Evolutionary conservation across 2,329 filamentous ascomycete genomes (phyloP).

Genomic region (Colletotrichum euphorbiae): DNA sequence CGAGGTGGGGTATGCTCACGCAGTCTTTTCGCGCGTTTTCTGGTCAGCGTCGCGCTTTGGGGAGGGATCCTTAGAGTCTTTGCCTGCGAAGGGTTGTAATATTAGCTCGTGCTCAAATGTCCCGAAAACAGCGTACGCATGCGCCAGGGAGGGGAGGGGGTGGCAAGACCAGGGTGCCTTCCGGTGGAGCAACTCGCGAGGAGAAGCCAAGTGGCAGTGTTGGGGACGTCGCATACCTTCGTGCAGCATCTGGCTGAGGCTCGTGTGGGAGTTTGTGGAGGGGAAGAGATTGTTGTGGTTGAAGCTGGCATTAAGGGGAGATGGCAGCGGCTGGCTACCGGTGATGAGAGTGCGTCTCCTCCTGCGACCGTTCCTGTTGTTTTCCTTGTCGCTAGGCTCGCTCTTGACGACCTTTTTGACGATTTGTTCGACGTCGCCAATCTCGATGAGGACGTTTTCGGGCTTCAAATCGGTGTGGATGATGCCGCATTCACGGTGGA

Average conservation of each 20-base stretch:
- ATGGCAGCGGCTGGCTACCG: constrained; percentile 94
- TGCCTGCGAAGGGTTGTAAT: constrained; percentile 43
- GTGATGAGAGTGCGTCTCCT: constrained; percentile 94
- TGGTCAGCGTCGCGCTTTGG: constrained; percentile 72
- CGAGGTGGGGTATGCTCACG: constrained; percentile 69
- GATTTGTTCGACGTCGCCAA: constrained; percentile 98
- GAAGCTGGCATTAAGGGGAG: constrained; percentile 92
- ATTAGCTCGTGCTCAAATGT: constrained; percentile 20
- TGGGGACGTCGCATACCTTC: constrained; percentile 69
- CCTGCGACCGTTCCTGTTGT: constrained; percentile 90
- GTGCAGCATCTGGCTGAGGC: constrained; percentile 85
- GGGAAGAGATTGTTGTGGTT: constrained; percentile 80
- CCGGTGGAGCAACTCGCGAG: constrained; percentile 20
- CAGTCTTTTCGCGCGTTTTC: constrained; percentile 90
- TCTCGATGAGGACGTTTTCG: constrained; percentile 98
- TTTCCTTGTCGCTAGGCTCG: constrained; percentile 80
- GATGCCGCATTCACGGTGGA: constrained; percentile 98
- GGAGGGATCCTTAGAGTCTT: constrained; percentile 56
- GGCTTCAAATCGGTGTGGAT: constrained; percentile 98
- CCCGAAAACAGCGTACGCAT: neutral
- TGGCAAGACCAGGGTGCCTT: neutral
- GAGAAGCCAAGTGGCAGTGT: neutral
- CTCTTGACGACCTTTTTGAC: constrained; percentile 96
- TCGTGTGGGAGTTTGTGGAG: constrained; percentile 73
- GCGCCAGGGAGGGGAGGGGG: neutral